Conservation (phyloP, 2,329 filamentous ascomycete species). For the Cladophialophora bantiana region DNA sequence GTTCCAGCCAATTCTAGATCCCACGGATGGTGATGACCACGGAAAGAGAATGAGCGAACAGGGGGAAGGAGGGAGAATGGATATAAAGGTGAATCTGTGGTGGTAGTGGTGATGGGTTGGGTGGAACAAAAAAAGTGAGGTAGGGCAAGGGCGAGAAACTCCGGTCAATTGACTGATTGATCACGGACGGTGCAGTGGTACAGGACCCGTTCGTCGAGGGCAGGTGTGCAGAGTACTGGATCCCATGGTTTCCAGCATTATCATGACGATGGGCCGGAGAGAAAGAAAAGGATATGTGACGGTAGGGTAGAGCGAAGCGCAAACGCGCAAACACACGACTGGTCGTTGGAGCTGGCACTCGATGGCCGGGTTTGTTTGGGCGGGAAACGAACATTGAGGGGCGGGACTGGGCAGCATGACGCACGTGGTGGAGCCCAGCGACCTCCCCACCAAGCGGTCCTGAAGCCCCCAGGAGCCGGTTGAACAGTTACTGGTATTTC, state of each 20-base stretch:
- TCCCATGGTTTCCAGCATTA: constrained; percentile 13
- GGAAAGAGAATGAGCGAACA: background rate
- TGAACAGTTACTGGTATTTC: background rate
- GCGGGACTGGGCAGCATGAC: constrained; percentile 22
- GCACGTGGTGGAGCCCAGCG: constrained; percentile 26
- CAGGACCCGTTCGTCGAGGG: constrained; percentile 3
- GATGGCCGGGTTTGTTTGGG: background rate
- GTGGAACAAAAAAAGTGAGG: constrained; percentile 8
- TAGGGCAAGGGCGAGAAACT: constrained; percentile 15
- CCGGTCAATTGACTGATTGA: background rate
- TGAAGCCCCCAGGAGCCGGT: too few relatives aligned
- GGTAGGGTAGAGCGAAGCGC: background rate
- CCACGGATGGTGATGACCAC: background rate
- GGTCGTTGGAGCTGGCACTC: background rate
- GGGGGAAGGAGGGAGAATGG: background rate
- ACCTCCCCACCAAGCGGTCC: too few relatives aligned
- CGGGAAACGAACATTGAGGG: background rate
- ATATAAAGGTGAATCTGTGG: background rate
- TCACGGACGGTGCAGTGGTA: constrained; percentile 11
- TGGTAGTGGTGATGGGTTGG: background rate
- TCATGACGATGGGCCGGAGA: background rate
- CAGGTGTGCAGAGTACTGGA: constrained; percentile 5
- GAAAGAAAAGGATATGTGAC: background rate
- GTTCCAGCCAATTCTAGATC: background rate
- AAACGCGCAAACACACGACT: constrained; percentile 7